Conservation (phyloP, 1,284 basidiomycete genomes). For the Malassezia brasiliensis region DNA sequence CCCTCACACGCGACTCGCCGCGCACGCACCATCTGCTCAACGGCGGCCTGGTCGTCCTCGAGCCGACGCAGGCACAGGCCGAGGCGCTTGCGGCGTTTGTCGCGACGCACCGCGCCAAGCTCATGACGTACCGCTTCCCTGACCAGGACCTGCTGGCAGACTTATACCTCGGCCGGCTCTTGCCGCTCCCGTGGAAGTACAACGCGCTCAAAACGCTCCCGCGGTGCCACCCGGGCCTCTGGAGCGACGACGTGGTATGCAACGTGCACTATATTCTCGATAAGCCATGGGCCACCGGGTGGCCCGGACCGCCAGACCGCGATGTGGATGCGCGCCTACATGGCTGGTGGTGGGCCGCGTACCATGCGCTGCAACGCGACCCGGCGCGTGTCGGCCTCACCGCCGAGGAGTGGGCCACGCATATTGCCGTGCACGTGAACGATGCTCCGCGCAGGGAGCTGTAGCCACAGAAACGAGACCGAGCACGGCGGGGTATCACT, state of each 20-base stretch:
- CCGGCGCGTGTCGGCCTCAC: constrained; percentile 2
- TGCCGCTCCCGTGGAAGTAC: constrained; percentile 67
- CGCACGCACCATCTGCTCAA: constrained; percentile 72
- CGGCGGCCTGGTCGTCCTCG: constrained; percentile 74
- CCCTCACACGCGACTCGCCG: constrained; percentile 53
- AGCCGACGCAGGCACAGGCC: constrained; percentile 52
- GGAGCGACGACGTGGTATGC: constrained; percentile 65
- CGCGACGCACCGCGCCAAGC: constrained; percentile 54
- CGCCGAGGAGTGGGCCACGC: neutral
- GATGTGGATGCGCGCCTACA: constrained; percentile 28
- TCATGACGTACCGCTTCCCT: constrained; percentile 68
- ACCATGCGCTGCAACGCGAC: constrained; percentile 2
- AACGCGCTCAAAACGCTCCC: constrained; percentile 75
- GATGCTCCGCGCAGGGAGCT: neutral
- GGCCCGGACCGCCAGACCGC: constrained; percentile 13
- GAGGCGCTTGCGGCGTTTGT: constrained; percentile 51
- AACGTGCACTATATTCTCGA: constrained; percentile 43
- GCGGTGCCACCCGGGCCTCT: constrained; percentile 60
- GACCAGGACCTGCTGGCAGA: constrained; percentile 84
- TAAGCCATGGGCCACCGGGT: constrained; percentile 33
- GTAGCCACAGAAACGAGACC: neutral
- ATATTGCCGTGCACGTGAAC: neutral
- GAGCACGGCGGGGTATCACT: constrained; percentile 3
- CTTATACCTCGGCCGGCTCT: constrained; percentile 57
- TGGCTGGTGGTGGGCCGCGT: constrained; percentile 36